Evolutionary conservation across 805 yeast species (phyloP), one percentile per base, ranked within the genome.

Genomic region (Candida succiphila): DNA sequence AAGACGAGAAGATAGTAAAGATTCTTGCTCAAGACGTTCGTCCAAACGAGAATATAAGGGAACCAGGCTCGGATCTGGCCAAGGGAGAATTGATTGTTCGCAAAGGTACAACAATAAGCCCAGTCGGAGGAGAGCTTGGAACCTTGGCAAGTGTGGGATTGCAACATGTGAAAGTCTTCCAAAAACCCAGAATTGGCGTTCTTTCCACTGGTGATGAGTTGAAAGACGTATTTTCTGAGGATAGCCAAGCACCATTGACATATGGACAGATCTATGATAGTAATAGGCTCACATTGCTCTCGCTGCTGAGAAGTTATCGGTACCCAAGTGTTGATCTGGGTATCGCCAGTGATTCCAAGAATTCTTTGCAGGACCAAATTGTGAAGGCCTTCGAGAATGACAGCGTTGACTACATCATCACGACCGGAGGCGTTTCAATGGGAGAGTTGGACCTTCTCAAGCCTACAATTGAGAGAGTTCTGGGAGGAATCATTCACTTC

Each of bases 351-450:
- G 80, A 74, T 41, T 49, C 49, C 10, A 42, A 57, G 9, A 43
- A 34, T 2, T 36, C 45, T 0, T 45, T 70, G 5, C 51, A 41
- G 15, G 30, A 32, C 3, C 31, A 35, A 9, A 42, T 67, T 5
- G 18, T 30, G 1, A 31, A 34, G 0, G 60, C 62, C 0, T 48
- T 65, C 17, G 37, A 41, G 5, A 27, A 37, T 2, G 23, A 39
- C 4, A 41, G 44, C 9, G 47, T 63, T 12, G 76, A 71, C 36
- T 61, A 61, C 25, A 41, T 71, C 25, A 54, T 71, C 25, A 69
- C 77, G 2, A 63, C 72, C 1, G 78, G 78, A 2, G 78, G 78
- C 17, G 78, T 71, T 2, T 71, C 78, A 1, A 71, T 71, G 78
- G 78, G 78, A 2, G 78, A 71, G 43, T 38, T 60, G 23, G 78